phyloP scores from a whole-genome alignment of 805 yeast genomes.

The Yamadazyma akitaensis region DNA sequence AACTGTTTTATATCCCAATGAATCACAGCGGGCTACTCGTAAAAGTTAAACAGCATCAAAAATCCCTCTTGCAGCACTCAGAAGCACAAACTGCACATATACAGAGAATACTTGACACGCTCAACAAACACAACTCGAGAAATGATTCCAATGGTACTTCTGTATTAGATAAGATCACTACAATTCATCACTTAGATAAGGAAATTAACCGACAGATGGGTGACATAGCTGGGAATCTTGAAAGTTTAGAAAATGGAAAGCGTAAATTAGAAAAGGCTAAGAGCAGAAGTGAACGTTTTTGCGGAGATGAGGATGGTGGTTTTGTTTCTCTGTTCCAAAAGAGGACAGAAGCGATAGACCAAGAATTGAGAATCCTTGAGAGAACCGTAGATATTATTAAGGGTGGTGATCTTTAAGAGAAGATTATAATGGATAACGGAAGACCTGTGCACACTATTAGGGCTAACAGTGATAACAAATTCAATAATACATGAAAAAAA shows the following conservation, averaged over 20 bases:
- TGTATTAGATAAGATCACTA: conserved; percentile 35
- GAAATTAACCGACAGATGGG: conserved; percentile 37
- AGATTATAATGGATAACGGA: too few species aligned
- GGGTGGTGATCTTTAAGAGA: too few species aligned
- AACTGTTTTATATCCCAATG: not conserved
- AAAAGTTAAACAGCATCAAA: conserved; percentile 35
- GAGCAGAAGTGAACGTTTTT: not conserved
- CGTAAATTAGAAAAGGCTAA: not conserved
- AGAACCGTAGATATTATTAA: conserved; percentile 28
- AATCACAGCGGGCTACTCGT: conserved; percentile 26
- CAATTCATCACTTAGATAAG: conserved; percentile 36
- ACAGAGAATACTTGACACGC: conserved; percentile 18
- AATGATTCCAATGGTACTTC: conserved; percentile 14
- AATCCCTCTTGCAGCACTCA: conserved; percentile 24
- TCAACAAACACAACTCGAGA: conserved; percentile 26
- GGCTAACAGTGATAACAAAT: too few species aligned
- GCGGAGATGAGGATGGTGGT: not conserved
- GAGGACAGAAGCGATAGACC: conserved; percentile 68
- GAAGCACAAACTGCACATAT: conserved; percentile 26
- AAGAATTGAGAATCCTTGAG: conserved; percentile 69
- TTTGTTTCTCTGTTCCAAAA: conserved; percentile 15
- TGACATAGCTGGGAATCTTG: conserved; percentile 31
- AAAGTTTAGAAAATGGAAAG: conserved; percentile 16
- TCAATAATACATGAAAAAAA: not conserved
- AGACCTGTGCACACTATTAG: too few species aligned